phyloP scores from a whole-genome alignment of 208 protist genomes.

The Balamuthia mandrillaris region DNA sequence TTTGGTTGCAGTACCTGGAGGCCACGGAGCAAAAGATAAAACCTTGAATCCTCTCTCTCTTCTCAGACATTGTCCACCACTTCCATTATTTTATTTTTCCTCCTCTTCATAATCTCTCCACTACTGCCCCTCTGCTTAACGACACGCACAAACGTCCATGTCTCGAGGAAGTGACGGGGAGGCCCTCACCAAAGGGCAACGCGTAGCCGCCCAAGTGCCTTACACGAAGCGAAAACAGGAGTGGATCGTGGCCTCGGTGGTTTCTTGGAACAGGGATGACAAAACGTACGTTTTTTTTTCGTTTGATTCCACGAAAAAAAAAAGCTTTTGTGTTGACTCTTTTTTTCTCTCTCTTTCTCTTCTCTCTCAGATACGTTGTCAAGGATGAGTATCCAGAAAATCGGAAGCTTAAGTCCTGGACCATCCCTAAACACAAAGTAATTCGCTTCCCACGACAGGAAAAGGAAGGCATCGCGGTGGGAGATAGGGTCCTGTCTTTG shows the following conservation, averaged over 20 bases:
- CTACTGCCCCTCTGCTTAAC: too few relatives aligned
- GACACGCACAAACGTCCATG: too few relatives aligned
- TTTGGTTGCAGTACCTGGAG: too few relatives aligned
- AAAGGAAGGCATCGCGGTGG: neutral
- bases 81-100: too few relatives aligned
- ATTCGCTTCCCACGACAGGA: neutral
- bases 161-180: too few relatives aligned
- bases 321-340: too few relatives aligned
- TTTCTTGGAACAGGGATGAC: slow-evolving; percentile 21
- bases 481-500: neutral
- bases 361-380: neutral
- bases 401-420: slow-evolving; percentile 27
- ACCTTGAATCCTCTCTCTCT: too few relatives aligned
- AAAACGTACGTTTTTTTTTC: neutral
- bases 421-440: slow-evolving; percentile 30
- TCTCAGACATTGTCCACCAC: too few relatives aligned
- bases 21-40: too few relatives aligned
- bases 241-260: slow-evolving; percentile 32
- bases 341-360: neutral
- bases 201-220: slow-evolving; percentile 15
- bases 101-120: too few relatives aligned
- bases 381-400: slow-evolving; percentile 32
- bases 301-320: neutral
- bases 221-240: slow-evolving; percentile 32
- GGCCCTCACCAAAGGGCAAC: too few relatives aligned